Percentiles rank a stretch among this genome's conserved stretches.
Conservation (phyloP, 1,284 basidiomycete species). For the Uromyces viciae-fabae region DNA sequence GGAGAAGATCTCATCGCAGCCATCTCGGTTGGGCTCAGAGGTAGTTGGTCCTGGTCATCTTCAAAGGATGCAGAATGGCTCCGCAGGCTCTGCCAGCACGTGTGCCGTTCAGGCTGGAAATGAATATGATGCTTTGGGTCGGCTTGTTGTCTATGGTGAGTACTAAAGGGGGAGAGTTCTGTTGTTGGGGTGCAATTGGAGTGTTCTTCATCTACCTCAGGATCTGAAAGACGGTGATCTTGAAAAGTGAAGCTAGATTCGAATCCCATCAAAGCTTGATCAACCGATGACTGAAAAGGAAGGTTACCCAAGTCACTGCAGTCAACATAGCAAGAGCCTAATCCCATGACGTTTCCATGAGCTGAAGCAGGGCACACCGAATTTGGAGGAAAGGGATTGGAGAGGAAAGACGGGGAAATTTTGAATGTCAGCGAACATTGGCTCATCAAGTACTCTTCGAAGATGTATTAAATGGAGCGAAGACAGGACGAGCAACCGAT, state of each 20-base stretch:
- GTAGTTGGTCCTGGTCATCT: constrained; percentile 20
- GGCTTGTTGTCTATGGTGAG: constrained; percentile 22
- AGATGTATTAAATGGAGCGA: background rate
- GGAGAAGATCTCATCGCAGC: constrained; percentile 16
- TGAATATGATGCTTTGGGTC: constrained; percentile 15
- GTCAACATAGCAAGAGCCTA: constrained; percentile 16
- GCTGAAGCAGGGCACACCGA: constrained; percentile 8
- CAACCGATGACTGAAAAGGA: constrained; percentile 29
- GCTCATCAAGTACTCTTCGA: background rate
- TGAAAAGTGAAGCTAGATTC: constrained; percentile 21
- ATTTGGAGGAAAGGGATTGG: background rate
- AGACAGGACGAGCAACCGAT: background rate
- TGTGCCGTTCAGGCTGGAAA: constrained; percentile 8
- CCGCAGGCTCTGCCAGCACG: constrained; percentile 19
- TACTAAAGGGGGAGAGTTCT: constrained; percentile 25
- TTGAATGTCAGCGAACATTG: no score
- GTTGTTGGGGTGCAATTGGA: constrained; percentile 11
- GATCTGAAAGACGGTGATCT: constrained; percentile 26
- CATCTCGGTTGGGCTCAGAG: constrained; percentile 19
- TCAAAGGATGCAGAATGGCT: constrained; percentile 18
- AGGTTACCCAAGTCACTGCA: constrained; percentile 14
- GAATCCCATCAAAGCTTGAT: constrained; percentile 27
- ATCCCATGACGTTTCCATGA: constrained; percentile 11
- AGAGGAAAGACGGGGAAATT: no score
- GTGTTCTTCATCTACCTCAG: constrained; percentile 25